phyloP scores from a whole-genome alignment of 768 basidiomycete species.

The Tulasnella sp. region DNA sequence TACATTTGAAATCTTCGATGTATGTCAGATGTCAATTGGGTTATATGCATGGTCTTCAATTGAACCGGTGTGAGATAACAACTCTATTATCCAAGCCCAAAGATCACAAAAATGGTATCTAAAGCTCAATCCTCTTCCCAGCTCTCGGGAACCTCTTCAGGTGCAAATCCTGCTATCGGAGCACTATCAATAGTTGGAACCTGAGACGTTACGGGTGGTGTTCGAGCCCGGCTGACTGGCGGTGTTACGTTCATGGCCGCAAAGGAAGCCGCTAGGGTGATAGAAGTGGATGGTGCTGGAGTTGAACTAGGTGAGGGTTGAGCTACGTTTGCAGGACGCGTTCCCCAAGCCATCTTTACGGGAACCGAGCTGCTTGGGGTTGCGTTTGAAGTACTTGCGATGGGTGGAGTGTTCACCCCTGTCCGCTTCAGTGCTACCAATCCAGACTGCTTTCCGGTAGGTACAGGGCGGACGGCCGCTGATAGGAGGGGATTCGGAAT shows the following conservation, averaged over 20 bases:
- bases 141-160: conserved; percentile 4
- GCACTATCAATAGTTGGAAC: background rate
- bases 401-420: too few species aligned
- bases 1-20: too few species aligned
- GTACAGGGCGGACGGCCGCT: conserved; percentile 21
- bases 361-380: background rate
- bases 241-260: background rate
- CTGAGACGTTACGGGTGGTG: background rate
- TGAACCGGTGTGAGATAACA: too few species aligned
- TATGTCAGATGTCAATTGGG: too few species aligned
- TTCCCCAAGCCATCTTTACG: conserved; percentile 11
- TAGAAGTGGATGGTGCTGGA: background rate
- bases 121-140: conserved; percentile 3
- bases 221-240: background rate
- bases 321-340: background rate
- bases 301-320: background rate
- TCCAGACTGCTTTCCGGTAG: too few species aligned
- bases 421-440: too few species aligned
- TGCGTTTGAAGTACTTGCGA: conserved; percentile 1
- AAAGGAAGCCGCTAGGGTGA: background rate
- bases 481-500: conserved; percentile 64
- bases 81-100: too few species aligned
- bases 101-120: too few species aligned
- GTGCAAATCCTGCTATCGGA: background rate
- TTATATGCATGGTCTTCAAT: too few species aligned